These are phyloP conservation scores for Vigna nakashimae DNA, from an alignment of 306 rosid species.

Conservation along the genomic window DNA sequence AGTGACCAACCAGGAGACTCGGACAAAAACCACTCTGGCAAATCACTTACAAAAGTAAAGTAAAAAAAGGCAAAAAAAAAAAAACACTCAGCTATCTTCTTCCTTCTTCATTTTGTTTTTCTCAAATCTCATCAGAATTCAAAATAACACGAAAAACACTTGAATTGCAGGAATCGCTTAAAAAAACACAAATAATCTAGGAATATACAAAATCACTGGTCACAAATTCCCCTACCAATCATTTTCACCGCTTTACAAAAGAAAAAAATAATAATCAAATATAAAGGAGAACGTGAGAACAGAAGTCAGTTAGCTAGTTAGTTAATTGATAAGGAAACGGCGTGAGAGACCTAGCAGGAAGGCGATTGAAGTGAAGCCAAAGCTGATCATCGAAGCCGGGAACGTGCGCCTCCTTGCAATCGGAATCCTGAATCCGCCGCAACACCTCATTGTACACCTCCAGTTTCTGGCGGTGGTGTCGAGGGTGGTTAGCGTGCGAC, in stretches of 20 bases:
- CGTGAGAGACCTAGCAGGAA: slow-evolving; percentile 76
- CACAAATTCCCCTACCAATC: slow-evolving; percentile 28
- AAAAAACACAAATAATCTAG: background rate
- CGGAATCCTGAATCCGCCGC: slow-evolving; percentile 72
- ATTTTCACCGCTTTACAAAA: slow-evolving; percentile 5
- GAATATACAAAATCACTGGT: background rate
- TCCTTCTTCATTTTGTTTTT: background rate
- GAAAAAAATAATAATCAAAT: background rate
- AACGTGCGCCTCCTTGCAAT: slow-evolving; percentile 71
- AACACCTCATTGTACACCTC: slow-evolving; percentile 92
- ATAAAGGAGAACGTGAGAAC: background rate
- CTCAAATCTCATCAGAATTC: slow-evolving; percentile 23
- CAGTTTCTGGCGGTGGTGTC: slow-evolving; percentile 75
- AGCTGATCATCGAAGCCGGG: slow-evolving; percentile 95
- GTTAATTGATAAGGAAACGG: slow-evolving; percentile 11
- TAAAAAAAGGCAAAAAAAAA: slow-evolving; percentile 30
- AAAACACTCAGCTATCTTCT: slow-evolving; percentile 33
- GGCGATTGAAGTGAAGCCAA: slow-evolving; percentile 96
- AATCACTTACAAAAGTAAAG: slow-evolving; percentile 52
- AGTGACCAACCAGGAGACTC: slow-evolving; percentile 48
- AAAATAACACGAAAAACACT: slow-evolving; percentile 26
- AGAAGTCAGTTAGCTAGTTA: slow-evolving; percentile 16
- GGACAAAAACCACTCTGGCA: slow-evolving; percentile 53
- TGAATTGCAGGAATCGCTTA: background rate
- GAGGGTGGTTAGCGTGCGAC: slow-evolving; percentile 60